Conservation (phyloP, 164 flowering plant species). For the Echeveria elegans region DNA sequence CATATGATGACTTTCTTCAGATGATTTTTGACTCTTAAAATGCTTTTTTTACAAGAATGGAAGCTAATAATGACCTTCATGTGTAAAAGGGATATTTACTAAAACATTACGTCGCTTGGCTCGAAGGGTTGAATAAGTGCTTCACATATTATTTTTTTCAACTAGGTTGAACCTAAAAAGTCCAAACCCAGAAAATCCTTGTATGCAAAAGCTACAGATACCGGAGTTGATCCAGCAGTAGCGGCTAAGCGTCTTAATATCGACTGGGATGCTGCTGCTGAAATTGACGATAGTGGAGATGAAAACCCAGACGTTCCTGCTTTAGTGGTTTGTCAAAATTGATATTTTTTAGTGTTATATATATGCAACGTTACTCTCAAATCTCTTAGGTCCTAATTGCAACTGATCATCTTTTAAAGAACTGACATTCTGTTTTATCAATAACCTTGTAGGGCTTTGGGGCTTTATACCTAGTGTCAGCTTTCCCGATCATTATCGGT, state of each 20-base stretch:
- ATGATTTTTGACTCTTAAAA: too few relatives aligned
- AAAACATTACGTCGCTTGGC: background rate
- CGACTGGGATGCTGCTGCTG: slow-evolving; percentile 96
- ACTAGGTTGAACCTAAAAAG: slow-evolving; percentile 57
- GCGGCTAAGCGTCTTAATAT: slow-evolving; percentile 83
- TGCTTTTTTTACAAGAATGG: background rate
- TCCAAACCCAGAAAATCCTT: slow-evolving; percentile 50
- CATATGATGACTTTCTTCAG: background rate
- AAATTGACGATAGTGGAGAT: slow-evolving; percentile 47
- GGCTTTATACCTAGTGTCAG: slow-evolving; percentile 76
- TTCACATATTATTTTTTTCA: background rate
- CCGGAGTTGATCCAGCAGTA: slow-evolving; percentile 66
- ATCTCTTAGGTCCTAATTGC: background rate
- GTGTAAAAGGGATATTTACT: background rate
- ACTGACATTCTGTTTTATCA: slow-evolving; percentile 8
- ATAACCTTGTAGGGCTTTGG: slow-evolving; percentile 74
- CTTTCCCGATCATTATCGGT: slow-evolving; percentile 82
- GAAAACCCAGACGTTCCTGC: slow-evolving; percentile 63
- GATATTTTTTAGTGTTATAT: background rate
- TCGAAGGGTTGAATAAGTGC: background rate
- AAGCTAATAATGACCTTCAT: background rate
- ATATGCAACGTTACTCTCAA: background rate
- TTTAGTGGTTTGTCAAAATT: slow-evolving; percentile 51
- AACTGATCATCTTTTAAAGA: slow-evolving; percentile 1
- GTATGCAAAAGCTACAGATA: slow-evolving; percentile 84